Evolutionary conservation across 139 green algal species (phyloP).

Genomic region (Closterium sp.): DNA sequence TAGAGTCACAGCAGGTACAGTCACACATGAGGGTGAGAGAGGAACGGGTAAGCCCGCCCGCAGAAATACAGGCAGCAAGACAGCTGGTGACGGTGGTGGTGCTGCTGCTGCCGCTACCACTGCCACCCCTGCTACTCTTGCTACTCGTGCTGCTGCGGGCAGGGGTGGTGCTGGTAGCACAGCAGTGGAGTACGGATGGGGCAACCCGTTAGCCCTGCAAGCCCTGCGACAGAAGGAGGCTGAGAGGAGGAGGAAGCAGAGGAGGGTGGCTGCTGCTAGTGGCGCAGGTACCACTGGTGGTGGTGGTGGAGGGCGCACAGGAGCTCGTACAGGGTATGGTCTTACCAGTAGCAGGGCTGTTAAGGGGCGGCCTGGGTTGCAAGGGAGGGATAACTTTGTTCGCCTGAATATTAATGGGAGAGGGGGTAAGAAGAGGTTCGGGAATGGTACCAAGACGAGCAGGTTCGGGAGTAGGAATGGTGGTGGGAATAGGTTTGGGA

Average conservation of each 20-base stretch:
- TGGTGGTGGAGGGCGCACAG: too few relatives aligned
- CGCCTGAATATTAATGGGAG: conserved; percentile 36
- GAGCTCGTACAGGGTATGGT: not conserved
- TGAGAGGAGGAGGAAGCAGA: not conserved
- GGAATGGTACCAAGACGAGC: not conserved
- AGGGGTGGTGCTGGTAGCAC: not conserved
- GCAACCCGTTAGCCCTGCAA: not conserved
- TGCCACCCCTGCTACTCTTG: not conserved
- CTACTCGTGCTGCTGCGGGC: not conserved
- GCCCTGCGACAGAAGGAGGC: not conserved
- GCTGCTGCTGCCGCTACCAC: not conserved
- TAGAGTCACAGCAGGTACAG: not conserved
- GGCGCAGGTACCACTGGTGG: not conserved
- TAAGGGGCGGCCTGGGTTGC: not conserved
- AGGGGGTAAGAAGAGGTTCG: not conserved
- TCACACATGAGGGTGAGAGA: not conserved
- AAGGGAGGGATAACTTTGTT: conserved; percentile 44
- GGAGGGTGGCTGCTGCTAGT: not conserved
- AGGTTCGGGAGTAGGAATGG: not conserved
- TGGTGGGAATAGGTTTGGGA: not conserved
- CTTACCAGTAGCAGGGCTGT: not conserved
- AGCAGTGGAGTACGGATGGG: not conserved
- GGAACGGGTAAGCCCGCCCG: not conserved
- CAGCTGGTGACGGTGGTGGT: not conserved
- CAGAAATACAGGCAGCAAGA: not conserved